These are phyloP conservation scores for Astrocystis sublimbata DNA, from an alignment of 495 filamentous ascomycete species.

Conservation along the genomic window DNA sequence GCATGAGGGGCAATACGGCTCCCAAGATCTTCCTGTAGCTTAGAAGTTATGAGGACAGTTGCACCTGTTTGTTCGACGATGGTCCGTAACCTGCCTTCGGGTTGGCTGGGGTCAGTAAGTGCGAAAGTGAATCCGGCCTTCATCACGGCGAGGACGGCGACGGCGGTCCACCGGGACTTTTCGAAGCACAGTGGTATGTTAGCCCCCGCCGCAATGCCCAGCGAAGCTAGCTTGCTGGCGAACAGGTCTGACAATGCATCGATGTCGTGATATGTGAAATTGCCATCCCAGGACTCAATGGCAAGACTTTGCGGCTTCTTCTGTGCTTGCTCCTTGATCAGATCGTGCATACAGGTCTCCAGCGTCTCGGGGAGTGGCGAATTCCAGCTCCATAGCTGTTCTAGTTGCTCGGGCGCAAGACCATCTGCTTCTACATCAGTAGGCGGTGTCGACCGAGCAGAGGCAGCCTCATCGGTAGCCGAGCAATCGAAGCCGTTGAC, in stretches of 20 bases:
- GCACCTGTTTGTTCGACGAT: conserved; percentile 56
- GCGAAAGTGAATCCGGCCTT: conserved; percentile 52
- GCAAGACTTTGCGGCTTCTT: conserved; percentile 32
- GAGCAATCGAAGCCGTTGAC: conserved; percentile 16
- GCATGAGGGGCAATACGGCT: conserved; percentile 29
- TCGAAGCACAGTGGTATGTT: conserved; percentile 57
- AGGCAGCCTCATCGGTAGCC: conserved; percentile 26
- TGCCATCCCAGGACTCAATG: conserved; percentile 60
- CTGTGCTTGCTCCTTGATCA: conserved; percentile 36
- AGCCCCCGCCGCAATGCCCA: conserved; percentile 48
- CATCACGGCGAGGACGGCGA: conserved; percentile 55
- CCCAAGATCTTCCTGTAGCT: conserved; percentile 32
- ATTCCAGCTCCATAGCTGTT: conserved; percentile 45
- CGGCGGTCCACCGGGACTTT: conserved; percentile 55
- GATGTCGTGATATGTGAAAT: conserved; percentile 57
- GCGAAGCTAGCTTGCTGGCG: conserved; percentile 42
- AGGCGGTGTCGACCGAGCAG: conserved; percentile 31
- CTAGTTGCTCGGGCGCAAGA: conserved; percentile 29
- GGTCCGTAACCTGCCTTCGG: conserved; percentile 50
- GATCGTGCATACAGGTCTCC: conserved; percentile 41
- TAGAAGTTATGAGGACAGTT: conserved; percentile 56
- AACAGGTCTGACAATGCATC: conserved; percentile 50
- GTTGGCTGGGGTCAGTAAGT: conserved; percentile 43
- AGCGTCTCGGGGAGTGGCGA: conserved; percentile 39
- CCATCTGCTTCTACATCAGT: conserved; percentile 33